phyloP scores from a whole-genome alignment of 169 alveolate genomes.

The Cyclospora cayetanensis region DNA sequence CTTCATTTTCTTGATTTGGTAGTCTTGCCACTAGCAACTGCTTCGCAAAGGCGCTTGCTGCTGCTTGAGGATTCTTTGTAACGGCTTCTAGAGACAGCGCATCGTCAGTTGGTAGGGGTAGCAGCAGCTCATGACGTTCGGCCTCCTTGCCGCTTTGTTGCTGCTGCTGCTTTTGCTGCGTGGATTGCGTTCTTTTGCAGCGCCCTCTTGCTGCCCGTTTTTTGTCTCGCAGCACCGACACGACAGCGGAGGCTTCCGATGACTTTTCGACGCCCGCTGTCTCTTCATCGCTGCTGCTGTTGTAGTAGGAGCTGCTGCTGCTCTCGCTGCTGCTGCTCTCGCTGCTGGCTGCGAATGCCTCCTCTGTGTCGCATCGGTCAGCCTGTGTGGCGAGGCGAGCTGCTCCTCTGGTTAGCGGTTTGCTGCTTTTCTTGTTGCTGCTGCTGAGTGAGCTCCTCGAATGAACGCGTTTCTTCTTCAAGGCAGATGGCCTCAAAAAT shows the following conservation, averaged over 20 bases:
- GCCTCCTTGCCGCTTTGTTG: not conserved
- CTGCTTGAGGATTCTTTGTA: not conserved
- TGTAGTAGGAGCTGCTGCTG: not conserved
- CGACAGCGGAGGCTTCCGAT: not conserved
- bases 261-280: not conserved
- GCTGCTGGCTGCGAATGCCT: too few relatives aligned
- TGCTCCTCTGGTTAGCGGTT: too few relatives aligned
- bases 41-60: not conserved
- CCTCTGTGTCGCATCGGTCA: not conserved
- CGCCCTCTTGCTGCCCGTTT: not conserved
- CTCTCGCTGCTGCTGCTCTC: not conserved
- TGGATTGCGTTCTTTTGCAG: not conserved
- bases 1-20: not conserved
- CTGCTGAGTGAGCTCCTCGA: not conserved
- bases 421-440: not conserved
- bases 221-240: not conserved
- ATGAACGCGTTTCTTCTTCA: not conserved
- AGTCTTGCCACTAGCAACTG: not conserved
- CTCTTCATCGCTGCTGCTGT: constrained; percentile 11
- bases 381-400: too few relatives aligned
- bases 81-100: not conserved
- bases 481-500: not conserved
- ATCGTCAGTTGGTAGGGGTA: constrained; percentile 5
- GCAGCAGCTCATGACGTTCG: not conserved
- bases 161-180: constrained; percentile 37